phyloP scores from a whole-genome alignment of 768 basidiomycete genomes.

The Coprinopsis cinerea region DNA sequence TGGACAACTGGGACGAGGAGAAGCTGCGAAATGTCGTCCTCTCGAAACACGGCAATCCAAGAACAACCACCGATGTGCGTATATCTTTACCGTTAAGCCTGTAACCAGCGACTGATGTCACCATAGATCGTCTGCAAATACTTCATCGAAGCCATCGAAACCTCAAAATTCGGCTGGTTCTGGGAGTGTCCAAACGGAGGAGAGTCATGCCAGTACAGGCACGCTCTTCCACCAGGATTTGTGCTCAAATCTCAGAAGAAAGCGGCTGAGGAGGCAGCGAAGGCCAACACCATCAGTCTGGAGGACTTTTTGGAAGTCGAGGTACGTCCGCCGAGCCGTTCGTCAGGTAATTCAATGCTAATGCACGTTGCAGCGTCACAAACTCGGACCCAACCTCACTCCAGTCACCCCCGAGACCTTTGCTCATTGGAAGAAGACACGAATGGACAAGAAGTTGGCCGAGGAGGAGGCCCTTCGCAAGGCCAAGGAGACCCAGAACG shows the following conservation, averaged over 20 bases:
- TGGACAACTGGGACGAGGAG: constrained; percentile 97
- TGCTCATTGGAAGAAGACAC: constrained; percentile 90
- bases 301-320: constrained; percentile 98
- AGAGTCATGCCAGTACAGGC: constrained; percentile 86
- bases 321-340: constrained; percentile 40
- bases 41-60: constrained; percentile 85
- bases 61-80: constrained; percentile 84
- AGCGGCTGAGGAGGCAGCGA: constrained; percentile 85
- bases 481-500: constrained; percentile 73
- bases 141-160: constrained; percentile 96
- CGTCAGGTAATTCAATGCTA: constrained; percentile 3
- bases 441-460: constrained; percentile 92
- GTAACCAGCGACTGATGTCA: background rate
- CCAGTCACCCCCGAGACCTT: constrained; percentile 92
- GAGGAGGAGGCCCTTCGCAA: constrained; percentile 78
- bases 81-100: too few relatives aligned
- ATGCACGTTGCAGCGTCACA: constrained; percentile 65
- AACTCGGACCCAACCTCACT: constrained; percentile 83
- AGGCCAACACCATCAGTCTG: constrained; percentile 81
- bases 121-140: constrained; percentile 92
- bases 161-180: constrained; percentile 92
- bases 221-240: constrained; percentile 94
- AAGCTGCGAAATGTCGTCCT: constrained; percentile 85
- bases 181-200: constrained; percentile 87
- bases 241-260: constrained; percentile 93